Evolutionary conservation across 441 rosid species (phyloP).

Genomic region (Hypseocharis bilobata): DNA sequence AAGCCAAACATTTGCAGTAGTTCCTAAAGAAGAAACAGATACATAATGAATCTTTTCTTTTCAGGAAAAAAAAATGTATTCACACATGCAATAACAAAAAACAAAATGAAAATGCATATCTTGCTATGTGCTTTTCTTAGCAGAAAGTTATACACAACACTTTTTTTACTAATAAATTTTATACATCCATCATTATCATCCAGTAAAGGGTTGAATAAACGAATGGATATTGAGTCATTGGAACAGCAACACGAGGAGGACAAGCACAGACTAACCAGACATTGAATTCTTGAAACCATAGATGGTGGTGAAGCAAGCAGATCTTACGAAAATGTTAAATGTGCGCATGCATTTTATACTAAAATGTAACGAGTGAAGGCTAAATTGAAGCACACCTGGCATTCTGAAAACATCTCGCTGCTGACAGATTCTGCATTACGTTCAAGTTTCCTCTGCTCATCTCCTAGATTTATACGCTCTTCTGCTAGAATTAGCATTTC

Average conservation of each 20-base stretch:
- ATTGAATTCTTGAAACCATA: too few species aligned
- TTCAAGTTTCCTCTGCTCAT: slow-evolving; percentile 82
- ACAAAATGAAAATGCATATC: not conserved
- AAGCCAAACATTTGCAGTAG: slow-evolving; percentile 94
- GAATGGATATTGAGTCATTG: not conserved
- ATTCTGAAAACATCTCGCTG: slow-evolving; percentile 89
- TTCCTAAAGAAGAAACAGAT: slow-evolving; percentile 44
- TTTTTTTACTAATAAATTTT: not conserved
- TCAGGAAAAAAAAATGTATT: not conserved
- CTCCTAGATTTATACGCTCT: slow-evolving; percentile 53
- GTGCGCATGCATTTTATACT: not conserved
- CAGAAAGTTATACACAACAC: slow-evolving; percentile 1
- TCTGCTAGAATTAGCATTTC: slow-evolving; percentile 53
- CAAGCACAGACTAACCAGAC: not conserved
- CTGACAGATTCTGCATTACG: slow-evolving; percentile 92
- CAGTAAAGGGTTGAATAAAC: not conserved
- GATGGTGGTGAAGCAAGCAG: not conserved
- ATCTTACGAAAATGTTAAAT: not conserved
- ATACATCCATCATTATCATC: not conserved
- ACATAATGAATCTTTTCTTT: not conserved
- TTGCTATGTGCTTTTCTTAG: not conserved
- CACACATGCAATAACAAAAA: not conserved
- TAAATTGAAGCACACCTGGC: slow-evolving; percentile 50
- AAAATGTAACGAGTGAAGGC: not conserved
- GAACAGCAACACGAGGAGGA: not conserved